These are phyloP conservation scores for Thoreauomyces humboldtii DNA, from an alignment of 192 early-diverging fungal species.

Conservation along the genomic window DNA sequence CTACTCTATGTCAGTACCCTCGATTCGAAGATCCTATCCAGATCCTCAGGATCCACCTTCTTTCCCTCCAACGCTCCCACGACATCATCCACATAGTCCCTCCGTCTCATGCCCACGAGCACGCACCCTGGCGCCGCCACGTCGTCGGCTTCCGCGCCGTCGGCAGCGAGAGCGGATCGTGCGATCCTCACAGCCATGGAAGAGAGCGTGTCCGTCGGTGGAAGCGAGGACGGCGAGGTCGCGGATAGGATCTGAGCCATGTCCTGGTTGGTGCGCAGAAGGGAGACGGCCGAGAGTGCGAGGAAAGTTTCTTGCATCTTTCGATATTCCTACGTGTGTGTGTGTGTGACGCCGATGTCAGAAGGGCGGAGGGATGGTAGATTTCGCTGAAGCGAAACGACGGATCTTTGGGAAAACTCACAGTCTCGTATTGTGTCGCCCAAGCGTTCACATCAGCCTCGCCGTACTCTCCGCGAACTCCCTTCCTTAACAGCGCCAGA, in stretches of 20 bases:
- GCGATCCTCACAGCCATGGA: conserved; percentile 50
- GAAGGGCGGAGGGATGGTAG: not conserved
- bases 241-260: conserved; percentile 45
- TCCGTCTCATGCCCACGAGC: conserved; percentile 62
- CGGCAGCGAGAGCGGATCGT: conserved; percentile 18
- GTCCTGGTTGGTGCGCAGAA: conserved; percentile 53
- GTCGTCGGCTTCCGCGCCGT: not conserved
- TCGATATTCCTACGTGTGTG: conserved; percentile 2
- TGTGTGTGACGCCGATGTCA: no score
- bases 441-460: conserved; percentile 40
- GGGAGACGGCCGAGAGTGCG: conserved; percentile 47
- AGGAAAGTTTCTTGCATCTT: conserved; percentile 37
- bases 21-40: no score
- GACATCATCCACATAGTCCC: conserved; percentile 58
- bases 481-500: conserved; percentile 40
- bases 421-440: conserved; percentile 36
- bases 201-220: conserved; percentile 44
- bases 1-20: no score
- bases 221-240: not conserved
- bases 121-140: conserved; percentile 44
- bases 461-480: conserved; percentile 11
- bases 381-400: not conserved
- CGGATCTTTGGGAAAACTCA: not conserved
- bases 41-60: no score
- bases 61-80: no score